Conservation (phyloP, 1,284 basidiomycete species). For the Heterobasidion irregulare region DNA sequence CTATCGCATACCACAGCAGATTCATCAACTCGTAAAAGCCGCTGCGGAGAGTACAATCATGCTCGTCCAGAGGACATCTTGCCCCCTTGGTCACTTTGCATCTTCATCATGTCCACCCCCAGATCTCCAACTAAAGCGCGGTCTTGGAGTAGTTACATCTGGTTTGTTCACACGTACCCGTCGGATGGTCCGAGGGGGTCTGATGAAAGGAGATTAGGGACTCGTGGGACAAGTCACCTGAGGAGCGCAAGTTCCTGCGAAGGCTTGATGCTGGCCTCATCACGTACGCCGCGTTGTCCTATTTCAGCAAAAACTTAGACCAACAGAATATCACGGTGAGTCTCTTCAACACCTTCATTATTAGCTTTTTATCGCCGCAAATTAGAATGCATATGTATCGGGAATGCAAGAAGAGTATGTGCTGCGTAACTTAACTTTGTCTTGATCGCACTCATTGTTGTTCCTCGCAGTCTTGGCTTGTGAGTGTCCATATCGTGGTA, state of each 20-base stretch:
- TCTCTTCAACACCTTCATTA: neutral
- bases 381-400: constrained; percentile 31
- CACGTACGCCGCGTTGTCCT: constrained; percentile 29
- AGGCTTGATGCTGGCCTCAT: constrained; percentile 29
- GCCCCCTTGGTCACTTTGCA: no score
- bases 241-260: constrained; percentile 28
- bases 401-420: constrained; percentile 33
- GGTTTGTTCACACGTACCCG: neutral
- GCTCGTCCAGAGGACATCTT: no score
- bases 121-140: neutral
- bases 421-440: neutral
- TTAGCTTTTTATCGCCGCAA: no score
- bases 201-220: constrained; percentile 20
- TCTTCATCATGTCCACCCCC: no score
- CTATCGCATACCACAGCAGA: no score
- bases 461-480: neutral
- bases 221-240: constrained; percentile 31
- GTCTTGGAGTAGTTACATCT: constrained; percentile 11
- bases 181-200: neutral
- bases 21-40: no score
- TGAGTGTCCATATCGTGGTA: neutral
- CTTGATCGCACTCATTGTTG: neutral
- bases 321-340: constrained; percentile 29
- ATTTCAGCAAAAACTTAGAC: constrained; percentile 35
- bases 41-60: no score